Base-by-base conservation (phyloP, 1,139 yeast genomes). In the Scheffersomyces insectosa region DNA sequence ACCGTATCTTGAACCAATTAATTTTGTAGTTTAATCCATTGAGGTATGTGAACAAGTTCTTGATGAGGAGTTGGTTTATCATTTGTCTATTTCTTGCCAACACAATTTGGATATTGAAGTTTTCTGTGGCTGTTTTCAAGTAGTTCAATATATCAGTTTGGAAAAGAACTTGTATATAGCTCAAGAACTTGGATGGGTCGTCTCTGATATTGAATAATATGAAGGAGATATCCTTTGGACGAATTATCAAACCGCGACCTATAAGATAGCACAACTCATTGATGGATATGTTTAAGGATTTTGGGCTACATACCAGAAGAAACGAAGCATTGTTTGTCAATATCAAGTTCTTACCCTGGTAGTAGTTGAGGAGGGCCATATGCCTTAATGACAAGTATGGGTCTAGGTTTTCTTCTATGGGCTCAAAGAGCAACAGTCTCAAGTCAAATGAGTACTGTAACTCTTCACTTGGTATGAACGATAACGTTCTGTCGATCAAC, bases 191-290 rank as follows among this genome's bases (percentile, higher is more conserved):
- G 10, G 13, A 8, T 4, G 37, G 38, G 5, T 31, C 34, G 12
- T n/a, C 11, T 16, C n/a, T 12, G 15, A 15, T 37, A 29, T 41
- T 41, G 27, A 41, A 42, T 36, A 55, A 44, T 12, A 55, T 44
- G 27, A 59, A 43, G 5, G 57, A 40, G 25, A 63, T 47, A 11
- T 51, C 52, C 14, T 40, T 45, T 2, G 68, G 68, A 28, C 49
- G 43, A 9, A 62, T 57, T 29, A 46, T 40, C 8, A 63, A 44
- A n/a, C 46, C 42, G 38, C 56, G 42, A 1, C 27, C 31, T 9
- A 50, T 46, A 37, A 63, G 44, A 41, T 56, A 56, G 13, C 50
- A 36, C 11, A 63, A 41, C 20, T 50, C 48, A 6, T 12, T 28
- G 10, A 45, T 25, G 3, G 44, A 10, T 6, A 49, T 14, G 12